phyloP scores from a whole-genome alignment of 2,329 filamentous ascomycete species.

The Parastagonospora avenae region DNA sequence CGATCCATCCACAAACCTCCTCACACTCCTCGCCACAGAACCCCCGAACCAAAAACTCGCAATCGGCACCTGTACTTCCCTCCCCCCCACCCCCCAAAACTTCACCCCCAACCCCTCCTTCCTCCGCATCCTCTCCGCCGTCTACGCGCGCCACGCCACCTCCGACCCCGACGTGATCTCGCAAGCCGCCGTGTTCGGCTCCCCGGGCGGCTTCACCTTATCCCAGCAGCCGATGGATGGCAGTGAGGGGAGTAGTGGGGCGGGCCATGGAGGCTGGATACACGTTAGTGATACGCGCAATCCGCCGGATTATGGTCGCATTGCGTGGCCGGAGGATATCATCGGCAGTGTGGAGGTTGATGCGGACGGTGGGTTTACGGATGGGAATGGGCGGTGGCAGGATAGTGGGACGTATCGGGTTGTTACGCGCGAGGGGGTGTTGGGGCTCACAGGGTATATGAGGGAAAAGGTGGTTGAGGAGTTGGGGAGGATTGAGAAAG shows the following conservation, averaged over 20 bases:
- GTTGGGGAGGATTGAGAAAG: constrained; percentile 23
- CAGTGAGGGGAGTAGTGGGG: constrained; percentile 64
- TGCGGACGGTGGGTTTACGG: constrained; percentile 61
- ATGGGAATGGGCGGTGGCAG: constrained; percentile 63
- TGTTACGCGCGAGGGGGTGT: constrained; percentile 64
- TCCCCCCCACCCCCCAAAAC: constrained; percentile 62
- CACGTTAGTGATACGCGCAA: constrained; percentile 66
- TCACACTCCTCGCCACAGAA: constrained; percentile 62
- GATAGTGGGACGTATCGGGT: constrained; percentile 66
- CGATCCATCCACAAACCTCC: constrained; percentile 50
- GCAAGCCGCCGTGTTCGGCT: constrained; percentile 65
- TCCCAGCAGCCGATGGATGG: constrained; percentile 52
- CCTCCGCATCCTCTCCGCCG: constrained; percentile 60
- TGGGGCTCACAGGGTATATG: constrained; percentile 31
- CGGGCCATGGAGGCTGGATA: constrained; percentile 65
- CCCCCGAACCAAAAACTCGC: constrained; percentile 60
- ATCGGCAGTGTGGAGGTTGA: constrained; percentile 69
- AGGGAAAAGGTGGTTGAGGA: constrained; percentile 25
- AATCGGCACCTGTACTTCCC: constrained; percentile 59
- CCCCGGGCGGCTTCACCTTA: constrained; percentile 61
- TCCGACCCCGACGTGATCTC: constrained; percentile 62
- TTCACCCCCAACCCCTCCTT: constrained; percentile 63
- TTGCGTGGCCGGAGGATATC: constrained; percentile 70
- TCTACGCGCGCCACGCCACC: constrained; percentile 59
- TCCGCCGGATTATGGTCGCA: constrained; percentile 67